Base-by-base conservation (phyloP, 805 yeast genomes). In the Saccharomyces cerevisiae region DNA sequence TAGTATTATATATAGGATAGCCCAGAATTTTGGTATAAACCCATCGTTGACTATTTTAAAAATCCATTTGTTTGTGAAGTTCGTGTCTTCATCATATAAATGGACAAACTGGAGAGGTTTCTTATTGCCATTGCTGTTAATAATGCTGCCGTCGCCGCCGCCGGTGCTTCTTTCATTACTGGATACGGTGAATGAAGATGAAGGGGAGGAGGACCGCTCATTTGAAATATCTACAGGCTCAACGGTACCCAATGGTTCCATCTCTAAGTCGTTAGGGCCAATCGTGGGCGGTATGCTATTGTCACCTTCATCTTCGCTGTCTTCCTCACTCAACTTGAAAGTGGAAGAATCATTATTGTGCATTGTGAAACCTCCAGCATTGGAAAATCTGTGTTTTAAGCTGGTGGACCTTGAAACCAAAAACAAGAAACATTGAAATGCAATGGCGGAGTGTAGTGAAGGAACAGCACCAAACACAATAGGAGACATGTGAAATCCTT, bases 391-490 rank as follows among this genome's bases (percentile, higher is more conserved):
- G 53, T 57, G 61, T 56, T 61, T 66, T 51, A 59, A 59, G 48
- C 58, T 48, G 8, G 63, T 56, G 0, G 70, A 64, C 31, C 70
- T 62, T 55, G 73, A 77, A 54, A 77, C 70, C 56, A 79, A 77
- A 54, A 74, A 75, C 49, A 77, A 51, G 59, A 71, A 72, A 50
- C 76, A 61, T 55, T 75, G 78, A 55, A 80, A 76, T 0, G 87
- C 86, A 80, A 82, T 82, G 24, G 88, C 85, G 2, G 83, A 76
- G 64, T 84, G 89, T 49, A 83, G 65, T 1, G 87, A 79, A 0
- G 84, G 85, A 28, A 80, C 76, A 0, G 82, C 83, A 28, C 86
- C 89, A 72, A 85, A 85, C 31, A 83, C 88, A 49, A 83, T 82
- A 4, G 89, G 89, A 6, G 82, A 75, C 61, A 78, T 76, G 65